Evolutionary conservation across 2,329 filamentous ascomycete genomes (phyloP), one percentile per base, ranked within the genome.

Genomic region (Aspergillus spinulosporus): DNA sequence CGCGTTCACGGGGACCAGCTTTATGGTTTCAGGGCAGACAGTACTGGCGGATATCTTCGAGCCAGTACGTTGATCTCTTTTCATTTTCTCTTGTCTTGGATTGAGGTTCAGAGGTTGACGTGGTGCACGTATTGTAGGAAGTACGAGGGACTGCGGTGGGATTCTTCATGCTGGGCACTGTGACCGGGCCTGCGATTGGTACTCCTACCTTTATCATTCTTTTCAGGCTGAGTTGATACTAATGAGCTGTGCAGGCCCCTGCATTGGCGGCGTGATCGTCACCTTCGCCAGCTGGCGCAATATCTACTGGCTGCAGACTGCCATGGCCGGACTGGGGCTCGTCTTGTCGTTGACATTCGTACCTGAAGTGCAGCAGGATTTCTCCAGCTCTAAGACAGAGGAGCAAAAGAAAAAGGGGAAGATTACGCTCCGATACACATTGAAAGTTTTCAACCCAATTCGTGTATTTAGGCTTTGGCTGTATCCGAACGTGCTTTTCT

Each of bases 301-400:
- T 53, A 91, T 92, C 56, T 92, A 90, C 75, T 92, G 88, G 86
- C 76, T 92, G 1, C 89, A 92, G 68, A 85, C 86, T 1, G 88
- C 80, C 1, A 80, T 91, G 46, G 85, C 86, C 0, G 85, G 82
- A 1, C 67, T 83, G 0, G 87, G 83, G 0, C 76, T 82, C 0
- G 36, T 84, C 0, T 80, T 86, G 0, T 82, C 88, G 12, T 78
- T 85, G 57, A 83, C 90, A 60, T 76, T 90, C 4, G 79, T 92
- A 1, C 87, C 87, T 0, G 87, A 89, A 68, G 90, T 62, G 82
- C 86, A 66, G 14, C 31, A 43, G 26, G 50, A 52, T 78, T 80
- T 81, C 82, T 60, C 5, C 84, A 88, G 21, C 21, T 21, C 21
- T 21, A 21, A 21, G 21, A 21, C 43, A 34, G 4, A 11, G 5